These are phyloP conservation scores for Schizochytrium sp. DNA, from an alignment of 108 stramenopile species.

Conservation along the genomic window DNA sequence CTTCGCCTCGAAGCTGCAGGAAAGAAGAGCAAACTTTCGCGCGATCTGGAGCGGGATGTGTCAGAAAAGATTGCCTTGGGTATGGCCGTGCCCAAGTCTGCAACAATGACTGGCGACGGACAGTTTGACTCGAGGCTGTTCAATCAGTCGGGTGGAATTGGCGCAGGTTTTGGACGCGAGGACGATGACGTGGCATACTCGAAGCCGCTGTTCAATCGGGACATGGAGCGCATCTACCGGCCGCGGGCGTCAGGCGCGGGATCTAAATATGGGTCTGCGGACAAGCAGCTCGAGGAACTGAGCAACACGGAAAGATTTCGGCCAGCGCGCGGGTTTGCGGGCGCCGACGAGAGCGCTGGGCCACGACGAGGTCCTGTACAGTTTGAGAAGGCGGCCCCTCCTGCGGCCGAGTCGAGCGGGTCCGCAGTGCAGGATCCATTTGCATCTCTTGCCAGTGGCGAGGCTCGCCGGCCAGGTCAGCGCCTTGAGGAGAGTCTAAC, in stretches of 20 bases:
- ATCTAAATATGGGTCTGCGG: conserved; percentile 28
- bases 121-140: conserved; percentile 87
- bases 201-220: conserved; percentile 80
- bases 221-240: conserved; percentile 76
- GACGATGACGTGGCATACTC: conserved; percentile 92
- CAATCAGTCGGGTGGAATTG: conserved; percentile 86
- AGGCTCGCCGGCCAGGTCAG: background rate
- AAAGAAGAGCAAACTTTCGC: conserved; percentile 65
- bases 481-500: background rate
- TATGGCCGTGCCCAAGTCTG: conserved; percentile 71
- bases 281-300: conserved; percentile 23
- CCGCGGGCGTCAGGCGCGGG: conserved; percentile 42
- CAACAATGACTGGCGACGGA: conserved; percentile 52
- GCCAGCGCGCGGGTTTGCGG: conserved; percentile 40
- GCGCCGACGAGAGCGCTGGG: background rate
- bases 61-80: conserved; percentile 96
- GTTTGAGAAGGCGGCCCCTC: conserved; percentile 21
- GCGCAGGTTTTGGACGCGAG: conserved; percentile 90
- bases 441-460: background rate
- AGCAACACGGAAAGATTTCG: conserved; percentile 31
- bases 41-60: conserved; percentile 77
- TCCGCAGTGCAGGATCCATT: background rate
- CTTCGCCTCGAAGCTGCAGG: conserved; percentile 68
- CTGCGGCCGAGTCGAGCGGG: too few species aligned
- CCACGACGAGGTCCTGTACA: conserved; percentile 30